Evolutionary conservation across 2,329 filamentous ascomycete species (phyloP).

Genomic region (Stemphylium lycopersici): DNA sequence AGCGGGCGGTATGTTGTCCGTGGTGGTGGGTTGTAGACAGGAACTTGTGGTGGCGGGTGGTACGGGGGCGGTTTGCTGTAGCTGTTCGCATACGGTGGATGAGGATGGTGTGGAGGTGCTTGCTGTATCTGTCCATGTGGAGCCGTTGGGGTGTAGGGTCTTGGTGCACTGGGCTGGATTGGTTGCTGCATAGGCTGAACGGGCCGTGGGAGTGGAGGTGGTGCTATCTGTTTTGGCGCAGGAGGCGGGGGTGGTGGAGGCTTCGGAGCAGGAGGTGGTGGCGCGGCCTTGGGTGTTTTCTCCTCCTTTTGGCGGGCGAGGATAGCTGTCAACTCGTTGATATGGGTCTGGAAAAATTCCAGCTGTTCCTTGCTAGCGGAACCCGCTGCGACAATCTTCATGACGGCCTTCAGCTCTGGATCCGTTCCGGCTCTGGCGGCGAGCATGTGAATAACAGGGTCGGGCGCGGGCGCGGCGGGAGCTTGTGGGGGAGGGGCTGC

Average conservation of each 20-base stretch:
- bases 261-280: conserved; percentile 24
- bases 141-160: conserved; percentile 10
- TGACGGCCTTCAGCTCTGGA: conserved; percentile 73
- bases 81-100: conserved; percentile 30
- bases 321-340: conserved; percentile 73
- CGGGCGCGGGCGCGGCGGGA: conserved; percentile 54
- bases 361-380: conserved; percentile 74
- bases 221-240: conserved; percentile 17
- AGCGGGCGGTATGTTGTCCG: conserved; percentile 52
- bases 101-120: conserved; percentile 23
- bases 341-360: conserved; percentile 78
- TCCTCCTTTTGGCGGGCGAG: conserved; percentile 51
- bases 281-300: conserved; percentile 27
- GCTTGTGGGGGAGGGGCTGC: conserved; percentile 29
- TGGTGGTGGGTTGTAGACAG: conserved; percentile 49
- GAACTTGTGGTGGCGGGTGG: conserved; percentile 29
- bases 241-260: conserved; percentile 16
- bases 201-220: conserved; percentile 22
- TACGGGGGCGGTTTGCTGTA: conserved; percentile 31
- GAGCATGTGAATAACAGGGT: conserved; percentile 81
- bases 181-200: conserved; percentile 24
- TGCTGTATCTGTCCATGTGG: conserved; percentile 24
- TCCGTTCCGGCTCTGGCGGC: conserved; percentile 78
- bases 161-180: conserved; percentile 8
- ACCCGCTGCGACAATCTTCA: conserved; percentile 82